Evolutionary conservation across 192 early-diverging fungal genomes (phyloP), one percentile per base, ranked within the genome.

Genomic region (Umbelopsis sp.): DNA sequence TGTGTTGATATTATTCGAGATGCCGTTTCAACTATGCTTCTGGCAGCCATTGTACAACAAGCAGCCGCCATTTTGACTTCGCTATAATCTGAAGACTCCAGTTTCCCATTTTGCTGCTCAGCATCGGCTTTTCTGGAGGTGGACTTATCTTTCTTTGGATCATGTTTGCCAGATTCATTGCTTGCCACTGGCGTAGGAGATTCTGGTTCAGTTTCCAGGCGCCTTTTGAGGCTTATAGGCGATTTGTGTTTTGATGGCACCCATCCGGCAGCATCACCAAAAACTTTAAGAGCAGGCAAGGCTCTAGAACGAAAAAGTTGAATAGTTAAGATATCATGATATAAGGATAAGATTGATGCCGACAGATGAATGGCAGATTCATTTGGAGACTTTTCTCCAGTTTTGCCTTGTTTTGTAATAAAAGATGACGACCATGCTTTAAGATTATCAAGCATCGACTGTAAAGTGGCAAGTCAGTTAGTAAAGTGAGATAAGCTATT

Each of bases 301-400:
- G 55, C 55, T 25, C 33, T 61, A 18, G 55, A 61, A 18, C 55
- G 55, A 16, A 27, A 61, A 18, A 61, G 55, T 13, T 61, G 55
- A 61, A 61, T 61, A 15, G 55, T 61, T 16, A 61, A 61, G 0
- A 61, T 61, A 61, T 61, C 55, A 61, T 61, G 55, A 33, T 61
- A 61, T 7, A 61, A 18, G 18, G 55, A 61, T 35, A 61, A 61
- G 18, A 61, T 61, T 11, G 55, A 61, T 16, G 55, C 55, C 15
- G 55, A 30, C 25, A 61, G 16, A 37, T 61, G 55, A 3, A 61
- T 61, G 2, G 55, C 16, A 33, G 27, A 35, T 61, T 61, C 55
- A 61, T 16, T 61, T 35, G 55, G 0, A 16, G 55, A 18, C 2
- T 25, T 22, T 37, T 61, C 55, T 16, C 16, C 55, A 33, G 13